These are phyloP conservation scores for Ustulina deusta DNA, from an alignment of 2,329 filamentous ascomycete genomes.

Conservation along the genomic window DNA sequence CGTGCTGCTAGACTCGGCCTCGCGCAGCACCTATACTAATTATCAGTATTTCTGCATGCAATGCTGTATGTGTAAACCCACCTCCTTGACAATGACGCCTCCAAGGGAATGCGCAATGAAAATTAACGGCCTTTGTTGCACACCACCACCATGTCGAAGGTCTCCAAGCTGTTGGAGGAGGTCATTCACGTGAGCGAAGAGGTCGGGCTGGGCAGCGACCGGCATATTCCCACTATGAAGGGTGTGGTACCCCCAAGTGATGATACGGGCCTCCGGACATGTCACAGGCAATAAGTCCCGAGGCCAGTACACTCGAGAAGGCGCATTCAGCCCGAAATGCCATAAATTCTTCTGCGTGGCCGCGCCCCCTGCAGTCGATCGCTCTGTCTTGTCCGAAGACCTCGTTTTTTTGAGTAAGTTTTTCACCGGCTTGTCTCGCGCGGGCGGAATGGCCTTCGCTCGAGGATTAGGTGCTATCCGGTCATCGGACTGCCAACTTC, in stretches of 20 bases:
- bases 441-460: background rate
- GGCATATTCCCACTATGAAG: constrained; percentile 23
- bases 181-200: constrained; percentile 33
- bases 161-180: constrained; percentile 27
- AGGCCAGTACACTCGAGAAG: constrained; percentile 29
- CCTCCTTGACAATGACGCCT: constrained; percentile 36
- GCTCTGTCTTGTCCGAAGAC: constrained; percentile 8
- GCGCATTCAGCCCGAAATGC: constrained; percentile 2
- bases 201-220: constrained; percentile 24
- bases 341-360: background rate
- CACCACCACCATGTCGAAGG: constrained; percentile 4
- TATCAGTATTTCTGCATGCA: constrained; percentile 18
- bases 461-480: background rate
- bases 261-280: constrained; percentile 33
- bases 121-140: constrained; percentile 26
- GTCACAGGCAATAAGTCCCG: constrained; percentile 29
- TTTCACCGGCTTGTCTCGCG: constrained; percentile 16
- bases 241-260: constrained; percentile 37
- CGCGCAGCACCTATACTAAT: constrained; percentile 26
- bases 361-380: background rate
- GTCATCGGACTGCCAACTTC: constrained; percentile 35
- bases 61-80: background rate
- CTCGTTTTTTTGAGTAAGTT: constrained; percentile 17
- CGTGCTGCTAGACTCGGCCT: constrained; percentile 24
- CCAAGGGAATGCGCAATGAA: constrained; percentile 38